These are phyloP conservation scores for Cutaneotrichosporon mucoides DNA, from an alignment of 1,284 basidiomycete genomes.

Conservation along the genomic window DNA sequence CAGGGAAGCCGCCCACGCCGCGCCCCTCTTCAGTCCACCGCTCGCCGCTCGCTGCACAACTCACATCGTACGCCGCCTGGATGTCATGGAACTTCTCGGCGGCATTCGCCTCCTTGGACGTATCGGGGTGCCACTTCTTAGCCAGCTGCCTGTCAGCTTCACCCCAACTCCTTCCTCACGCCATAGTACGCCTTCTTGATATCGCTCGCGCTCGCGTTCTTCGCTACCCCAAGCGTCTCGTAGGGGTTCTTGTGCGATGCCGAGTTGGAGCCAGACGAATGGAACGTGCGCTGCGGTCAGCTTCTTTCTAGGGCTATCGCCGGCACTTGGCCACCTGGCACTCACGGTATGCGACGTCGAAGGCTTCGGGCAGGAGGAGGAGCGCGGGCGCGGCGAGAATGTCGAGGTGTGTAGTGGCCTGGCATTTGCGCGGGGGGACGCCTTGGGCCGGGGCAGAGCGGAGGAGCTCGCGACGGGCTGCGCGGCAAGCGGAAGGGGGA, in stretches of 20 bases:
- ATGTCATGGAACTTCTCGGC: conserved; percentile 95
- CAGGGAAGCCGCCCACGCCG: background rate
- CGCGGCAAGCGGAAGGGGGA: conserved; percentile 1
- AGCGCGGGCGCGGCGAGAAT: background rate
- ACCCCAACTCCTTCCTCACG: conserved; percentile 53
- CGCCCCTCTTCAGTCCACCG: no score
- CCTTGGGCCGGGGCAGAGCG: background rate
- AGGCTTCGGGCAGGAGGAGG: no score
- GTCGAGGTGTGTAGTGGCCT: background rate
- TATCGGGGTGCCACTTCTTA: conserved; percentile 96
- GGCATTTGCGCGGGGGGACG: background rate
- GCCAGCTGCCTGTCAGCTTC: conserved; percentile 63
- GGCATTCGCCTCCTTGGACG: conserved; percentile 86
- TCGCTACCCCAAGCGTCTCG: conserved; percentile 77
- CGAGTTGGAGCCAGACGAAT: conserved; percentile 58
- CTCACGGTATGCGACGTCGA: no score
- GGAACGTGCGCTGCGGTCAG: conserved; percentile 62
- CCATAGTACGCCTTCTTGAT: conserved; percentile 97
- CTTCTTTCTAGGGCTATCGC: background rate
- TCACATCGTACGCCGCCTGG: conserved; percentile 92
- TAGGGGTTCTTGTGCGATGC: conserved; percentile 83
- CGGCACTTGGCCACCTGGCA: no score
- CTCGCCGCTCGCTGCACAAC: conserved; percentile 29
- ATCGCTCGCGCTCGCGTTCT: conserved; percentile 76
- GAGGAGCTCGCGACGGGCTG: conserved; percentile 7